Evolutionary conservation across 176 grass and related monocot species (phyloP).

Genomic region (Pontederia crassipes): DNA sequence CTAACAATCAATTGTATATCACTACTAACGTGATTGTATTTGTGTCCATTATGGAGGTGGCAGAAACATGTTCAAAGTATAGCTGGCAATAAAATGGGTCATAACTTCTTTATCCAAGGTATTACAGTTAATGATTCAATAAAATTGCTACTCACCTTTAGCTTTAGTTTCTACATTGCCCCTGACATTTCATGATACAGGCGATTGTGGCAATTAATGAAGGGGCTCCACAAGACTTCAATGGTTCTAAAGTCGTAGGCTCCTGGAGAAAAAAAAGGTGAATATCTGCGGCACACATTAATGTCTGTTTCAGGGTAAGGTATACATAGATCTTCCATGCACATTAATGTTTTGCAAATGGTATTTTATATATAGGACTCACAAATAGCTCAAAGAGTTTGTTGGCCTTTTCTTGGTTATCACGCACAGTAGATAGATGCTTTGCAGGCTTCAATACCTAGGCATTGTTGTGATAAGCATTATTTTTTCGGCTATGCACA

Average conservation of each 20-base stretch:
- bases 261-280: constrained; percentile 61
- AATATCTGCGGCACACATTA: not conserved
- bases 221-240: constrained; percentile 73
- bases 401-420: no score
- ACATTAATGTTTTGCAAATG: no score
- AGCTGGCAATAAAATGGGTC: no score
- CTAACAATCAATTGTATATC: not conserved
- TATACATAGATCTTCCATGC: not conserved
- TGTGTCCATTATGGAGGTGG: not conserved
- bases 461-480: no score
- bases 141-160: not conserved
- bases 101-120: no score
- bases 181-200: constrained; percentile 16
- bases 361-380: no score
- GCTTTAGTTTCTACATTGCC: not conserved
- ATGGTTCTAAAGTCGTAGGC: constrained; percentile 85
- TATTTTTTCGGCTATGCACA: no score
- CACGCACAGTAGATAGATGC: no score
- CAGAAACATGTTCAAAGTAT: not conserved
- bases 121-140: no score
- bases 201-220: constrained; percentile 90
- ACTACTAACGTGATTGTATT: not conserved
- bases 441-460: no score
- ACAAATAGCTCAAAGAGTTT: no score
- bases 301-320: not conserved